phyloP scores from a whole-genome alignment of 1,139 yeast species.

The Yamadazyma spencermartinsiae region DNA sequence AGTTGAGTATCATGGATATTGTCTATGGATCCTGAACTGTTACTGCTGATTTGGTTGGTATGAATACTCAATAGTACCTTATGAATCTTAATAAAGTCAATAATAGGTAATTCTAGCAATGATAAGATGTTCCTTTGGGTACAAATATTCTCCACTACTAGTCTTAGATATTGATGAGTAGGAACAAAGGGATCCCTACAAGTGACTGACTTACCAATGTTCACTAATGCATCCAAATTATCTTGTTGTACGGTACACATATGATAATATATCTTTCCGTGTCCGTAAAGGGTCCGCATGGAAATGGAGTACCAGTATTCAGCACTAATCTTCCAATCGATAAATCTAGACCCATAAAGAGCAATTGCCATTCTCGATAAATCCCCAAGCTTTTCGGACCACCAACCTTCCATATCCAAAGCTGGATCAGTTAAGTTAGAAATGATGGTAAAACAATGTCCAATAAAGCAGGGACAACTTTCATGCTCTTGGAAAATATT shows the following conservation, averaged over 20 bases:
- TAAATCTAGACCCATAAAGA: conserved; percentile 69
- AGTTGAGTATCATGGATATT: conserved; percentile 43
- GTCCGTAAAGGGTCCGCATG: conserved; percentile 71
- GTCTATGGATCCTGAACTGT: conserved; percentile 29
- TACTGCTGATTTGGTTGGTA: conserved; percentile 37
- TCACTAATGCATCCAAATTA: conserved; percentile 74
- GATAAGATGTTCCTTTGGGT: conserved; percentile 67
- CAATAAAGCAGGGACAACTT: conserved; percentile 47
- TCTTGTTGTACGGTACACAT: conserved; percentile 84
- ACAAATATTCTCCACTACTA: conserved; percentile 77
- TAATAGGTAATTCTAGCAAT: conserved; percentile 57
- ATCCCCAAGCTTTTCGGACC: conserved; percentile 77
- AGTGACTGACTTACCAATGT: conserved; percentile 73
- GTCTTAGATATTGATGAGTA: conserved; percentile 69
- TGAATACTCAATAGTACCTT: conserved; percentile 57
- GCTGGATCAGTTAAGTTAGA: conserved; percentile 53
- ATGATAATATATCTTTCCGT: conserved; percentile 78
- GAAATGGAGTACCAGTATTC: conserved; percentile 76
- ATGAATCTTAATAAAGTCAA: conserved; percentile 66
- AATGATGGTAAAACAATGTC: conserved; percentile 53
- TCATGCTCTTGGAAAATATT: conserved; percentile 54
- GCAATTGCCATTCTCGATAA: conserved; percentile 83
- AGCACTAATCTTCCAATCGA: conserved; percentile 79
- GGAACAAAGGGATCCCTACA: conserved; percentile 84
- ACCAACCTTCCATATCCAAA: conserved; percentile 69